These are phyloP conservation scores for Lagerstroemia speciosa DNA, from an alignment of 345 rosid species.

Conservation along the genomic window DNA sequence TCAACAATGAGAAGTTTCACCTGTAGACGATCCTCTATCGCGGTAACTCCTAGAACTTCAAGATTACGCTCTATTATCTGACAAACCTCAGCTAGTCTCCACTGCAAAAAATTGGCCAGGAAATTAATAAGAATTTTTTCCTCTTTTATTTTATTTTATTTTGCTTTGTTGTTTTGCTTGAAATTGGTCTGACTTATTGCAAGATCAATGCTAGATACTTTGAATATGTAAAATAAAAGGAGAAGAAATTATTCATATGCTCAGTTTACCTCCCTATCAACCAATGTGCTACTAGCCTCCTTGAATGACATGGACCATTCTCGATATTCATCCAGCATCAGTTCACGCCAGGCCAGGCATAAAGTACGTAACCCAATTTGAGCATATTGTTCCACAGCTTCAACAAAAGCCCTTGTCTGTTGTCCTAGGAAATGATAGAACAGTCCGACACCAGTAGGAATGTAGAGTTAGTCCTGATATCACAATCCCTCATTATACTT, in stretches of 20 bases:
- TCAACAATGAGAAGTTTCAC: constrained; percentile 23
- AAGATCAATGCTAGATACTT: constrained; percentile 5
- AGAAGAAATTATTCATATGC: constrained; percentile 3
- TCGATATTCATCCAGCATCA: constrained; percentile 68
- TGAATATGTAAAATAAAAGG: neutral
- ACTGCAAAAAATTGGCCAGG: constrained; percentile 40
- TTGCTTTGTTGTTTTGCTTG: neutral
- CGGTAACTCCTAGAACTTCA: constrained; percentile 88
- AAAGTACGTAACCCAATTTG: constrained; percentile 89
- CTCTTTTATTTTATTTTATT: too few species aligned
- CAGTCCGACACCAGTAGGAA: constrained; percentile 2
- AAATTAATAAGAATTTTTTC: constrained; percentile 13
- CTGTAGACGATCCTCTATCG: constrained; percentile 94
- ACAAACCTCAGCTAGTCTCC: constrained; percentile 97
- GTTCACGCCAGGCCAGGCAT: constrained; percentile 94
- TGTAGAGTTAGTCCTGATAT: neutral
- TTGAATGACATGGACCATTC: constrained; percentile 85
- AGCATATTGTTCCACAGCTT: constrained; percentile 89
- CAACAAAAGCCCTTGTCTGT: constrained; percentile 67
- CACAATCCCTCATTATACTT: neutral
- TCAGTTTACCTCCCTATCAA: constrained; percentile 87
- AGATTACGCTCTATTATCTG: constrained; percentile 79
- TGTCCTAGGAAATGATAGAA: constrained; percentile 47
- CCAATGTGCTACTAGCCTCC: constrained; percentile 88
- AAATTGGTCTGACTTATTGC: neutral